phyloP scores from a whole-genome alignment of 169 alveolate species.

The Eimeria maxima region DNA sequence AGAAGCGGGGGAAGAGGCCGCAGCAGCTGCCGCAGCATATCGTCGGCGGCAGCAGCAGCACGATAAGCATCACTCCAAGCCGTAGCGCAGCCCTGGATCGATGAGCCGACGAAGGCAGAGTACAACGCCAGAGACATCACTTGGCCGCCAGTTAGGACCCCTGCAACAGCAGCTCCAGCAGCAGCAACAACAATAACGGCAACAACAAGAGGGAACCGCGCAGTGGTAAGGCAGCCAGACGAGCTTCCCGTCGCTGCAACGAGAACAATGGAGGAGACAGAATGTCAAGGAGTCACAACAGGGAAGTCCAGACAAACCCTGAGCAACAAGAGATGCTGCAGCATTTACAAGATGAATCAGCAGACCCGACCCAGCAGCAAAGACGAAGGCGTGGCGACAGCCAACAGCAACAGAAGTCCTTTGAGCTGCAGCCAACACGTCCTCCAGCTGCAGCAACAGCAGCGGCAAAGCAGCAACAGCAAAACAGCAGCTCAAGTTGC shows the following conservation, averaged over 20 bases:
- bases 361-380: slow-evolving; percentile 41
- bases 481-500: neutral
- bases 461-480: neutral
- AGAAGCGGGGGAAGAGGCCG: slow-evolving; percentile 22
- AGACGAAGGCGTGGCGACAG: slow-evolving; percentile 1
- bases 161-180: slow-evolving; percentile 41
- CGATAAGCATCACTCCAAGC: slow-evolving; percentile 74
- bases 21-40: slow-evolving; percentile 51
- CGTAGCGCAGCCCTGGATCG: slow-evolving; percentile 74
- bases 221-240: neutral
- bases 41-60: slow-evolving; percentile 31
- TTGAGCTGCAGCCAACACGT: neutral
- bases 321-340: slow-evolving; percentile 5
- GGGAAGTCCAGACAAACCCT: neutral
- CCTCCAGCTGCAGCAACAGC: slow-evolving; percentile 30
- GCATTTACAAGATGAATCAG: neutral
- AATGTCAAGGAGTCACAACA: neutral
- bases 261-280: neutral
- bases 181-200: neutral
- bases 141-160: slow-evolving; percentile 53
- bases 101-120: slow-evolving; percentile 71
- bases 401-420: slow-evolving; percentile 4
- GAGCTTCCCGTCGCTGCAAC: neutral
- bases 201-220: neutral
- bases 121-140: slow-evolving; percentile 66